Evolutionary conservation across 306 rosid species (phyloP), one percentile per base, ranked within the genome.

Genomic region (Senna siamea): DNA sequence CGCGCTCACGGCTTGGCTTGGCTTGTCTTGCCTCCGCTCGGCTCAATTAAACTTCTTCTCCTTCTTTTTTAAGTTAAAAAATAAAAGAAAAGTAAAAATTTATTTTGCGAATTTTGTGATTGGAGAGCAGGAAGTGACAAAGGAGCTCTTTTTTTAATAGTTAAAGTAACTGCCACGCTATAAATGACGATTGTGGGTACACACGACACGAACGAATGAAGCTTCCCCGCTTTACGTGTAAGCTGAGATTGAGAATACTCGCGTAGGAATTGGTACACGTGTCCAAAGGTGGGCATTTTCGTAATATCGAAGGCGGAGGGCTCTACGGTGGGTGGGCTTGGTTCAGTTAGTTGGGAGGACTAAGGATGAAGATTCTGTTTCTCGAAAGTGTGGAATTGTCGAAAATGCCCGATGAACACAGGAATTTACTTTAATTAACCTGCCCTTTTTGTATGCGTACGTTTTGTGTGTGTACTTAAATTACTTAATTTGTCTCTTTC

Each of bases 211-310:
- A 37, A 37, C 72, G 58, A 56, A 51, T 53, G 84, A 78, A 65
- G 75, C 75, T 84, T 84, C 80, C 75, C 76, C 84, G 74, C 91
- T 77, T 78, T 76, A 83, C 82, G 80, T 76, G 83, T 78, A 82
- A 78, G 72, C 64, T 34, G 70, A 67, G 74, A 61, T 35, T 50
- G 61, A 46, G 51, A 77, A 67, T 38, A 35, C 80, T 65, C 76
- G 44, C 70, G 53, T 51, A n/a, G 19, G 41, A 46, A 52, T 22
- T 52, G 80, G 35, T n/a, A 43, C 59, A 43, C 26, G 46, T 12
- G 59, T 18, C 6, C 8, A 9, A 28, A 15, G 7, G 48, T 52
- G 87, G 88, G 80, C 57, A 69, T 30, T 77, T 63, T 19, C 0
- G 87, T 75, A 68, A 70, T 30, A 4, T 0, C 0, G 1, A 0